Base-by-base conservation (phyloP, 805 yeast species). In the Pichia kluyveri region DNA sequence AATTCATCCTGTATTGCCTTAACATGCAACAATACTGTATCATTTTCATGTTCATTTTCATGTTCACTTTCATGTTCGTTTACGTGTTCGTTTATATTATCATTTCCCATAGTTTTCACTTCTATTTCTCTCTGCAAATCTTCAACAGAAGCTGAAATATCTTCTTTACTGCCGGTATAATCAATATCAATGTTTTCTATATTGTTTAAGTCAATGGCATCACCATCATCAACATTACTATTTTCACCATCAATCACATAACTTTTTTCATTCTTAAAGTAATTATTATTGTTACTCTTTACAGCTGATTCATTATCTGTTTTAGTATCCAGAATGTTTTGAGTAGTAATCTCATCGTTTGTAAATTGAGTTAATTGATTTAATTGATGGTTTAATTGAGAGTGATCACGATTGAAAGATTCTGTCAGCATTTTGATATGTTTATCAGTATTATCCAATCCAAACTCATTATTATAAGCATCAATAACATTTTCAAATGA, bases 381-480 rank as follows among this genome's bases (percentile, higher is more conserved):
- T 38, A 62, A 51, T 44, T 62, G 66, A 41, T 60, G 65, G 41
- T 62, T 60, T 18, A 62, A 49, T 44, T 61, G 66, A 1, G 62
- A 52, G 49, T 60, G 62, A 44, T 60, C 63, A 9, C 58, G 56
- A 10, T 53, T 60, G 15, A 48, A 49, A 30, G 38, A 31, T n/a
- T 40, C 46, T 5, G 47, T 18, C 6, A 43, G 40, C 17, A 48
- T n/a, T 4, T 44, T 44, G 3, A 42, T 31, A n/a, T 43, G 8
- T 27, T 42, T 34, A 14, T 31, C 37, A 28, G 27, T 23, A 19
- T 43, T 37, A 4, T 30, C 14, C 14, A 30, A 12, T 11, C 14
- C 32, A 30, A 30, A 30, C 4, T 30, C 32, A 11, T 8, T 30
- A 8, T 30, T 30, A 12, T 30, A 30, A 11, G 32, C 18, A 19